Evolutionary conservation across 2,329 filamentous ascomycete species (phyloP).

Genomic region (Thelonectria discophora): DNA sequence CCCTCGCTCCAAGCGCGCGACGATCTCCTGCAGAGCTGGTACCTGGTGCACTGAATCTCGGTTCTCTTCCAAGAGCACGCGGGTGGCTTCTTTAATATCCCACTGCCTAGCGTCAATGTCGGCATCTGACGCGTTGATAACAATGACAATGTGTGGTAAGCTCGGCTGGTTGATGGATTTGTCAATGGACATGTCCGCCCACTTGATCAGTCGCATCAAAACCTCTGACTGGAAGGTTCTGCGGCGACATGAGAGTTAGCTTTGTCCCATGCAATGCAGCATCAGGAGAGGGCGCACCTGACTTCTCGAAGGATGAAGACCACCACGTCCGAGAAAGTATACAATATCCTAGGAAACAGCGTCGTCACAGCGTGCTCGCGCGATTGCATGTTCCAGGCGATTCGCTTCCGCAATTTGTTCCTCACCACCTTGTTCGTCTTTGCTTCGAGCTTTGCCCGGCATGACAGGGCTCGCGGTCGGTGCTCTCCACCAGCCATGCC

Average conservation of each 20-base stretch:
- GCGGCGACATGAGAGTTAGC: not conserved
- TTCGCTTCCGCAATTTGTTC: slow-evolving; percentile 4
- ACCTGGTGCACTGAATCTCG: slow-evolving; percentile 8
- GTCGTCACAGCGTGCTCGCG: slow-evolving; percentile 21
- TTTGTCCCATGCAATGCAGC: not conserved
- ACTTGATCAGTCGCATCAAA: slow-evolving; percentile 12
- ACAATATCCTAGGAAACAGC: slow-evolving; percentile 22
- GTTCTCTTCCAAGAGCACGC: slow-evolving; percentile 2
- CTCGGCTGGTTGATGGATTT: slow-evolving; percentile 21
- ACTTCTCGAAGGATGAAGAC: slow-evolving; percentile 21
- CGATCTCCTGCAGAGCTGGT: slow-evolving; percentile 1
- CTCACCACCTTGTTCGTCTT: slow-evolving; percentile 6
- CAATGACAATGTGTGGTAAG: slow-evolving; percentile 14
- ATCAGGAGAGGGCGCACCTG: not conserved
- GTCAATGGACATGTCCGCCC: slow-evolving; percentile 19
- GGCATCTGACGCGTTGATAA: slow-evolving; percentile 13
- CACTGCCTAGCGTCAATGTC: slow-evolving; percentile 14
- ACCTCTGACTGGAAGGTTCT: slow-evolving; percentile 13
- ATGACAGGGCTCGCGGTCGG: slow-evolving; percentile 1
- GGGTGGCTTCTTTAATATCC: slow-evolving; percentile 8
- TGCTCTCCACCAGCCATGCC: slow-evolving; percentile 12
- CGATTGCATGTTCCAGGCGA: slow-evolving; percentile 13
- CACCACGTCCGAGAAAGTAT: slow-evolving; percentile 26
- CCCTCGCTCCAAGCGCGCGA: not conserved
- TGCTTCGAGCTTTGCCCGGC: slow-evolving; percentile 7